These are phyloP conservation scores for Rhizophagus clarus DNA, from an alignment of 192 early-diverging fungal species.

Conservation along the genomic window DNA sequence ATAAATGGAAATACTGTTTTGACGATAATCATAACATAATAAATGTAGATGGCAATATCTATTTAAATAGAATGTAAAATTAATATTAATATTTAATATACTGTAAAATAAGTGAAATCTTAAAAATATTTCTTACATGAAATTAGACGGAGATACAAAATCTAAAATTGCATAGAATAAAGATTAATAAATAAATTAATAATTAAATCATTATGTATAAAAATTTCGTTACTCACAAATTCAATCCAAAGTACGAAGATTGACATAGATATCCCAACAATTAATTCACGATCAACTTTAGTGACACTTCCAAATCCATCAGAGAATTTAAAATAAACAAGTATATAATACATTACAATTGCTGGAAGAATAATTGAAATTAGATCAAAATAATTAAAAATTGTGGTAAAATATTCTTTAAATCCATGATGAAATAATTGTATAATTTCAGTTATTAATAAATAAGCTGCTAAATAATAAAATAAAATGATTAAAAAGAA, in stretches of 20 bases:
- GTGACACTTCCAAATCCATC: neutral
- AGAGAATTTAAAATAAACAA: neutral
- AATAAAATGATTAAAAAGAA: neutral
- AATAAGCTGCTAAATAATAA: neutral
- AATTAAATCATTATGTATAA: neutral
- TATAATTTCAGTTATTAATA: neutral
- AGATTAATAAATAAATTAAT: neutral
- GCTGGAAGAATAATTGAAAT: neutral
- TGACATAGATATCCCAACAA: neutral
- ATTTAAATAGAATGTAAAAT: neutral
- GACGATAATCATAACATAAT: neutral
- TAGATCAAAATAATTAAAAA: neutral
- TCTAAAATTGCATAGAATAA: neutral
- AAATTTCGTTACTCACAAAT: neutral
- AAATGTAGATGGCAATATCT: neutral
- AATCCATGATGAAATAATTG: neutral
- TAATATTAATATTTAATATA: neutral
- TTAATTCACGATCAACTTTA: neutral
- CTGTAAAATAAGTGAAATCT: neutral
- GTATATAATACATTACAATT: neutral
- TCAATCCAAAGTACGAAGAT: neutral
- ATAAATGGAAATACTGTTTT: neutral
- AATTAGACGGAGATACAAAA: neutral
- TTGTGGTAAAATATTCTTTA: neutral
- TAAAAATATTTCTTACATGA: neutral